Evolutionary conservation across 306 rosid genomes (phyloP), one percentile per base, ranked within the genome.

Genomic region (Cucurbita pepo): DNA sequence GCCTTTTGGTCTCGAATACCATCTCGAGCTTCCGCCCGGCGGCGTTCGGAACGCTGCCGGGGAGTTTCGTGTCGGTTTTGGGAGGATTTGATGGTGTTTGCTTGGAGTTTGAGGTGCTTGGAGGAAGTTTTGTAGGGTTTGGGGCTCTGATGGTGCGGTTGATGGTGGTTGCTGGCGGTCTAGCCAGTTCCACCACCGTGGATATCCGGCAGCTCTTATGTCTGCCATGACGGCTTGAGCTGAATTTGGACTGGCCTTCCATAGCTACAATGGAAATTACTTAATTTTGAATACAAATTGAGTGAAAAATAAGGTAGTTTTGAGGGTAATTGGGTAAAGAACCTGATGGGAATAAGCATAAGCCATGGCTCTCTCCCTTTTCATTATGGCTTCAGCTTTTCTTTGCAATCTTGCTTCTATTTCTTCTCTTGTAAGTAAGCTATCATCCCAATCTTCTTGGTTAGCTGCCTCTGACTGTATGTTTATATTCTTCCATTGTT

Each of bases 161-260:
- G 83, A 56, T 11, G 83, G 34, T 19, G 96, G 90, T 15, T 79
- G 45, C 71, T 90, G 96, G n/a, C 88, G 81, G 78, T 94, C 99
- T 82, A 94, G 75, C 99, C 99, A 94, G 82, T 89, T 94, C 96
- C 94, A 94, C 99, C 99, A 94, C 97, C 99, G 88, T 9, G 96
- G 97, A 41, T 83, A 89, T 77, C 89, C 94, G 0, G 89, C 88
- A 1, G 87, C 75, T 61, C 86, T 84, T 18, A 79, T 41, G 37
- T 89, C 92, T 30, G 86, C 69, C 69, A 74, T 48, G 11, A 87
- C 91, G 14, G 95, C 82, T 77, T 86, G 87, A 76, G 63, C 78
- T 76, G 96, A 79, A 78, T 84, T 90, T 61, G 98, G 96, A 71
- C 91, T 87, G 56, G 78, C 89, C 78, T 87, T 89, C 96, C 96